Percentiles rank a stretch among this genome's conserved stretches.
Conservation (phyloP, 192 early-diverging fungal genomes). For the Rhizoclosmatium sp. region DNA sequence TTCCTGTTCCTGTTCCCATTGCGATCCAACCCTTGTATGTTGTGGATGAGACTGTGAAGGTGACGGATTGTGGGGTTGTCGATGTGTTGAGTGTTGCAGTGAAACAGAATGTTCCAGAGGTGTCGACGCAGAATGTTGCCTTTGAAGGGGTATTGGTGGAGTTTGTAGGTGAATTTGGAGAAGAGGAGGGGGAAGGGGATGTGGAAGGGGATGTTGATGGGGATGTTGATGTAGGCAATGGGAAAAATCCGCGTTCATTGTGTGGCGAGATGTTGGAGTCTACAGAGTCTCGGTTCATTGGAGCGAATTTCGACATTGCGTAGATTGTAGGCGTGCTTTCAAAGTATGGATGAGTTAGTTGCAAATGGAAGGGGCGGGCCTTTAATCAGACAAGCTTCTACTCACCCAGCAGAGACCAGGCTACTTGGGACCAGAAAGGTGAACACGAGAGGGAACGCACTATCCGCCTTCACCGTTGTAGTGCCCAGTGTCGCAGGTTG, state of each 20-base stretch:
- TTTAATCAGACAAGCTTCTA: too few species aligned
- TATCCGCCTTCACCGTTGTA: background rate
- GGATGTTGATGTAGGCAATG: background rate
- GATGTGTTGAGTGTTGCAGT: background rate
- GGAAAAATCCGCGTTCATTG: background rate
- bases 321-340: background rate
- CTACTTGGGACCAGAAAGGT: background rate
- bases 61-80: background rate
- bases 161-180: background rate
- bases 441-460: background rate
- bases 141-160: background rate
- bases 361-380: too few species aligned
- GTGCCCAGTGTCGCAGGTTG: background rate
- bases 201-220: too few species aligned
- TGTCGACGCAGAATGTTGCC: background rate
- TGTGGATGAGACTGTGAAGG: conserved; percentile 9
- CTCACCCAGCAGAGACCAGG: too few species aligned
- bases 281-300: background rate
- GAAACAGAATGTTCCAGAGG: background rate
- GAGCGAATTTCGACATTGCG: background rate
- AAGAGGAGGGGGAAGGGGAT: too few species aligned
- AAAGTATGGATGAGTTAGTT: too few species aligned
- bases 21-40: conserved; percentile 36
- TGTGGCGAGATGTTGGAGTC: background rate
- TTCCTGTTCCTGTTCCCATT: conserved; percentile 38